Evolutionary conservation across 352 stramenopile genomes (phyloP), one percentile per base, ranked within the genome.

Genomic region (Globisporangium perplexum): DNA sequence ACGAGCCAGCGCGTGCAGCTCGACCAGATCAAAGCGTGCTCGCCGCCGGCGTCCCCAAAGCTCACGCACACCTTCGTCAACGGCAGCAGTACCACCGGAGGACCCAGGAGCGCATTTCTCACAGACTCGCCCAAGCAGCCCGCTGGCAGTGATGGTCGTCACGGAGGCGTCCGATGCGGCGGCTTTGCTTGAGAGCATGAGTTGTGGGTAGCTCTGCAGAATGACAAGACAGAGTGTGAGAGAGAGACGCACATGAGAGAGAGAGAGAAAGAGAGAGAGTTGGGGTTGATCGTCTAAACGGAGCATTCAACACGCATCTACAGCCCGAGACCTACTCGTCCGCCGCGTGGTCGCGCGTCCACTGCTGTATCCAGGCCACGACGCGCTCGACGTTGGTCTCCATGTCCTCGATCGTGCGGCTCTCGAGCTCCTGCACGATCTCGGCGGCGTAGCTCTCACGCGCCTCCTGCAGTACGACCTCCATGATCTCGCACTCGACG

Each of bases 401-500:
- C 87, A 99, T 96, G 52, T 99, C 95, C 43, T 98, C 92, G 7
- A 98, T 74, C 36, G 87, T 98, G 63, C 97, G 92, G 54, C 90
- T 98, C 33, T 74, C 55, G 20, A 99, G 71, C 65, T 97, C 95
- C 62, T 98, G 93, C 23, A 99, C 95, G 65, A 98, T 98, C 59
- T 98, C 88, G 1, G 68, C 39, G 23, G 84, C 88, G 71, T 99
- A 99, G 45, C 78, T 93, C 71, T 98, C 95, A 23, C 74, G 71
- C 22, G 96, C 96, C 54, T 99, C 96, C 52, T 99, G 95, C 12
- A 98, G 68, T 49, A 99, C 89, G 10, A 98, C 90, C 69, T 96
- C 88, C 96, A 99, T 99, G 67, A 99, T 99, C 77, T 99, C 96
- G 58, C 90, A 98, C 71, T 97, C 80, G 66, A 97, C 91, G 68